phyloP scores from a whole-genome alignment of 805 yeast species.

The Clavispora fructus region DNA sequence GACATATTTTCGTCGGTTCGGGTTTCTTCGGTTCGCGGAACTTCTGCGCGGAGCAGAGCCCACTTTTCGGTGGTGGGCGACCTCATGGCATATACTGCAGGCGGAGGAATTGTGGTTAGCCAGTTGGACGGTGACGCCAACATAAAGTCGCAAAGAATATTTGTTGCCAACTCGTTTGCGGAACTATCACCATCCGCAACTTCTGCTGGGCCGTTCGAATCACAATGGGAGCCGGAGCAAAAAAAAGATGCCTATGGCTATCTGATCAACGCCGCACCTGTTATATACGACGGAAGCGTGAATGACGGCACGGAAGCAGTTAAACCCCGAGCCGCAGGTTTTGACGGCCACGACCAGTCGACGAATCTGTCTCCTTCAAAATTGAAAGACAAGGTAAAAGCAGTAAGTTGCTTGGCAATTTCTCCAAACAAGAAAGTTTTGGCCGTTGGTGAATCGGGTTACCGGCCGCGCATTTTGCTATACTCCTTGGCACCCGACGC shows the following conservation, averaged over 20 bases:
- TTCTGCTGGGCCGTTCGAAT: neutral
- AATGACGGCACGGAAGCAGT: conserved; percentile 5
- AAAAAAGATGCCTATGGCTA: conserved; percentile 33
- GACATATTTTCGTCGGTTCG: neutral
- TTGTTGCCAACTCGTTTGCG: conserved; percentile 39
- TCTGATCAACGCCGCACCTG: conserved; percentile 13
- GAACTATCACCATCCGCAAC: neutral
- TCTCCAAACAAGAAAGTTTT: conserved; percentile 49
- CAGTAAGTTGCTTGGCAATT: conserved; percentile 52
- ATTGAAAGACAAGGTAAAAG: conserved; percentile 40
- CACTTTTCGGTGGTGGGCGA: conserved; percentile 38
- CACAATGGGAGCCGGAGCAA: conserved; percentile 6
- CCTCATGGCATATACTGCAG: conserved; percentile 48
- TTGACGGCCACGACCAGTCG: neutral
- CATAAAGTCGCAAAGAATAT: conserved; percentile 40
- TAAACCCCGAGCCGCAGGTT: conserved; percentile 9
- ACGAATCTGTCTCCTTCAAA: conserved; percentile 16
- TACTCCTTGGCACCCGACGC: conserved; percentile 53
- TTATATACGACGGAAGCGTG: conserved; percentile 8
- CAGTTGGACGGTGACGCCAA: conserved; percentile 18
- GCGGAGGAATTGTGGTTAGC: conserved; percentile 56
- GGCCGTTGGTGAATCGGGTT: conserved; percentile 70
- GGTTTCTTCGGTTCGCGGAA: conserved; percentile 29
- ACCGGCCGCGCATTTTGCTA: conserved; percentile 58
- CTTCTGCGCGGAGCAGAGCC: conserved; percentile 40